A percentile compares a stretch with the other conserved stretches of the same genome.
Conservation (phyloP, 352 stramenopile genomes). For the Phytophthora pseudosyringae region DNA sequence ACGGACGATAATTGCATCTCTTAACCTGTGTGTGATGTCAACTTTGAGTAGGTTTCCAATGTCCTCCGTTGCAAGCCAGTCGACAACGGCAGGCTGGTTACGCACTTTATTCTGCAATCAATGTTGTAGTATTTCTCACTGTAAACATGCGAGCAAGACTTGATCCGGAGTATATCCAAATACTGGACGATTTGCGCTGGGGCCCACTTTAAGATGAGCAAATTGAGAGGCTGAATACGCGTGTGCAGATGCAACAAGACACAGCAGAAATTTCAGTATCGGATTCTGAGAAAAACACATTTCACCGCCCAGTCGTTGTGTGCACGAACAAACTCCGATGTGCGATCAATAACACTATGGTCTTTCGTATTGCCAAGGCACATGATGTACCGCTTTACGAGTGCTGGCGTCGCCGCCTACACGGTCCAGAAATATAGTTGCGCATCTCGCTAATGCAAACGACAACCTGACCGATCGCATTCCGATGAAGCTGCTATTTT, state of each 20-base stretch:
- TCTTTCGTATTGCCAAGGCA: neutral
- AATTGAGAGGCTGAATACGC: conserved; percentile 6
- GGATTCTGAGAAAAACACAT: neutral
- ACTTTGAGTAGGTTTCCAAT: neutral
- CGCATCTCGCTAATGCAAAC: conserved; percentile 1
- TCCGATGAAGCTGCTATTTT: conserved; percentile 25
- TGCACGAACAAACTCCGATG: conserved; percentile 25
- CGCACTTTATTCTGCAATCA: conserved; percentile 1
- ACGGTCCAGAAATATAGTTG: conserved; percentile 6
- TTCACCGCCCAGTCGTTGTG: conserved; percentile 18
- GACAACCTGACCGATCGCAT: conserved; percentile 15
- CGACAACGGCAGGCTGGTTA: neutral
- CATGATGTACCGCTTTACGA: neutral
- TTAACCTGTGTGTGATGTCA: too few species aligned
- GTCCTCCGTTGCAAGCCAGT: neutral
- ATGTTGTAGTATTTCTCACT: conserved; percentile 8
- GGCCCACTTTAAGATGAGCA: neutral
- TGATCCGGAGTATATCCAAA: neutral
- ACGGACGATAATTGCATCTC: neutral
- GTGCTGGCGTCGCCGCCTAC: neutral
- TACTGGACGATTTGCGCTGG: conserved; percentile 5
- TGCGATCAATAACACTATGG: conserved; percentile 18
- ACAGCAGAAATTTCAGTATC: neutral
- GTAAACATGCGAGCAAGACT: conserved; percentile 8
- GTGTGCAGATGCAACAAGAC: neutral